These are phyloP conservation scores for Rhynchospora breviuscula DNA, from an alignment of 176 grass and related monocot species.

Conservation along the genomic window DNA sequence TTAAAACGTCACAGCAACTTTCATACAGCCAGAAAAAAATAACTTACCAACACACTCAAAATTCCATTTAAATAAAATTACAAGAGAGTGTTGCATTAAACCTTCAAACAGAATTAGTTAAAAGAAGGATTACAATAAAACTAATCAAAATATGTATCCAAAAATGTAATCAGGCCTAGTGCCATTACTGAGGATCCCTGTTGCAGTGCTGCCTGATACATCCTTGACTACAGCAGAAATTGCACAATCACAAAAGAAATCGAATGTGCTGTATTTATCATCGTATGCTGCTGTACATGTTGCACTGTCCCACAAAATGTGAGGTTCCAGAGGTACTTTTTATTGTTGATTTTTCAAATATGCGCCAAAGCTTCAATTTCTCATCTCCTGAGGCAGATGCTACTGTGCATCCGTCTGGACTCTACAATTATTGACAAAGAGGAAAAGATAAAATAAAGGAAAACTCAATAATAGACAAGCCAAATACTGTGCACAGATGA, in stretches of 20 bases:
- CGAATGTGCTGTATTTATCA: not conserved
- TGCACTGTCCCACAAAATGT: not conserved
- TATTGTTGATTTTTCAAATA: not conserved
- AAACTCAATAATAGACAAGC: not conserved
- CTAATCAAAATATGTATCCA: too few relatives aligned
- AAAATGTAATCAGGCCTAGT: too few relatives aligned
- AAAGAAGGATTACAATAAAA: too few relatives aligned
- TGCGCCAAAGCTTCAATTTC: not conserved
- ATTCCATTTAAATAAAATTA: too few relatives aligned
- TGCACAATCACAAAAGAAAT: not conserved
- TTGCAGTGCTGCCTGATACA: not conserved
- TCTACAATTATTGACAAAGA: not conserved
- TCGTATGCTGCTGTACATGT: constrained; percentile 6
- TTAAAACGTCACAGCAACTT: too few relatives aligned
- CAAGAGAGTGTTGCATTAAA: too few relatives aligned
- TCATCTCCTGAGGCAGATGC: not conserved
- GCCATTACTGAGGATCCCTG: too few relatives aligned
- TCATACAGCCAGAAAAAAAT: too few relatives aligned
- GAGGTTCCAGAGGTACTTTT: not conserved
- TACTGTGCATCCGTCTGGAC: not conserved
- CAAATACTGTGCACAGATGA: not conserved
- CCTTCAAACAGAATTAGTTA: too few relatives aligned
- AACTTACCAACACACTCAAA: too few relatives aligned
- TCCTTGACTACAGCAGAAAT: not conserved
- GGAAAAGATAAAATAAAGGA: not conserved